phyloP scores from a whole-genome alignment of 1,139 yeast species.

The Petasospora fabianii region DNA sequence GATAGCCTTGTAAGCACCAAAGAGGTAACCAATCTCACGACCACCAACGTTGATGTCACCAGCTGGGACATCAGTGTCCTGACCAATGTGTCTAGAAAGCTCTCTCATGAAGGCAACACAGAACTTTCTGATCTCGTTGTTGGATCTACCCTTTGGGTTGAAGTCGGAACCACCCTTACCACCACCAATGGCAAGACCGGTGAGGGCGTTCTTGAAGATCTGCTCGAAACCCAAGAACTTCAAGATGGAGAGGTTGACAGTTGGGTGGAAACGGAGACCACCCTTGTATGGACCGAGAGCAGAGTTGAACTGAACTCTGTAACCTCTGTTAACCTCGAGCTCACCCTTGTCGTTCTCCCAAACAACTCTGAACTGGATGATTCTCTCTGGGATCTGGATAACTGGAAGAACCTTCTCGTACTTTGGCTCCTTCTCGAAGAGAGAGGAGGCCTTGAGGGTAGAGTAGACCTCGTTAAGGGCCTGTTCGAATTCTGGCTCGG shows the following conservation, averaged over 20 bases:
- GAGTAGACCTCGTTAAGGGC: slow-evolving; percentile 91
- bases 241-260: slow-evolving; percentile 90
- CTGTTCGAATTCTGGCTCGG: slow-evolving; percentile 98
- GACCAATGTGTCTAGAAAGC: slow-evolving; percentile 93
- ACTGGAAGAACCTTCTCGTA: slow-evolving; percentile 87
- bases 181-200: slow-evolving; percentile 98
- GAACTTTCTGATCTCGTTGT: slow-evolving; percentile 93
- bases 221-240: slow-evolving; percentile 98
- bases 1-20: slow-evolving; percentile 94
- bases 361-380: slow-evolving; percentile 92
- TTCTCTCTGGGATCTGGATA: slow-evolving; percentile 92
- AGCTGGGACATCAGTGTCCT: slow-evolving; percentile 96
- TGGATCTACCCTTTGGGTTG: slow-evolving; percentile 93
- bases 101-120: slow-evolving; percentile 95
- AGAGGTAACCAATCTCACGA: slow-evolving; percentile 80
- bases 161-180: slow-evolving; percentile 99
- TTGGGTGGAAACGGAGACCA: slow-evolving; percentile 96
- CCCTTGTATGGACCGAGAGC: slow-evolving; percentile 99
- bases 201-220: slow-evolving; percentile 95
- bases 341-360: slow-evolving; percentile 97
- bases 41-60: slow-evolving; percentile 62
- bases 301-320: slow-evolving; percentile 97
- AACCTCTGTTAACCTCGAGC: slow-evolving; percentile 93
- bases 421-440: slow-evolving; percentile 85
- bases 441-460: slow-evolving; percentile 87